These are phyloP conservation scores for Lathyrus tuberosus DNA, from an alignment of 306 rosid genomes.

Conservation along the genomic window DNA sequence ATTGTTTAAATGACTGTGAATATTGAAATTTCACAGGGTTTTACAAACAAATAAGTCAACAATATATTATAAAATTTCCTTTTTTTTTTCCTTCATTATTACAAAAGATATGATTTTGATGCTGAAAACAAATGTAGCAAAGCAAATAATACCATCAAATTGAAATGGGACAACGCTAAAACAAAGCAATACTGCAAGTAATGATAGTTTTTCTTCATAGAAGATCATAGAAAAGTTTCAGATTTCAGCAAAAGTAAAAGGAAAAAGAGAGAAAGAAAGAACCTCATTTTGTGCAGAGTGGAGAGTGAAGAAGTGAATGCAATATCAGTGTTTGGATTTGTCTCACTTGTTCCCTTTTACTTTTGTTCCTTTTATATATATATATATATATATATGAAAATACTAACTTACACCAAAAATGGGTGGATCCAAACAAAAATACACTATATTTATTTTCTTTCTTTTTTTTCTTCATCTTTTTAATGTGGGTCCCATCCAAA, in stretches of 20 bases:
- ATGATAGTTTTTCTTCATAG: neutral
- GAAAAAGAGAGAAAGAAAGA: neutral
- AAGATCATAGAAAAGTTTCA: neutral
- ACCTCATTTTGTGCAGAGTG: slow-evolving; percentile 13
- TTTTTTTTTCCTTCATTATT: neutral
- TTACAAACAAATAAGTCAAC: slow-evolving; percentile 21
- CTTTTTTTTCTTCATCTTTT: too few relatives aligned
- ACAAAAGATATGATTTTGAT: slow-evolving; percentile 26
- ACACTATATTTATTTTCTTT: too few relatives aligned
- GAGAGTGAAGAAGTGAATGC: neutral
- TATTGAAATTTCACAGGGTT: slow-evolving; percentile 3
- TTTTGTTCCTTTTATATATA: neutral
- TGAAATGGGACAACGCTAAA: slow-evolving; percentile 19
- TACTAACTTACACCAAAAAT: too few relatives aligned
- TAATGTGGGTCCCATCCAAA: too few relatives aligned
- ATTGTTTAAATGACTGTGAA: slow-evolving; percentile 2
- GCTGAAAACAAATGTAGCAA: slow-evolving; percentile 12
- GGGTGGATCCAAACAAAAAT: too few relatives aligned
- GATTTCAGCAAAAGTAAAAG: neutral
- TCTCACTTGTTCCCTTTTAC: neutral
- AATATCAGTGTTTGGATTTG: slow-evolving; percentile 5
- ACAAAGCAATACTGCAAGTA: neutral
- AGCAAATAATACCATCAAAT: neutral
- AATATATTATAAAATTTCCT: neutral
- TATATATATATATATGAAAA: too few relatives aligned